Conservation (phyloP, 1,284 basidiomycete genomes). For the Coniferiporia sulphurascens region DNA sequence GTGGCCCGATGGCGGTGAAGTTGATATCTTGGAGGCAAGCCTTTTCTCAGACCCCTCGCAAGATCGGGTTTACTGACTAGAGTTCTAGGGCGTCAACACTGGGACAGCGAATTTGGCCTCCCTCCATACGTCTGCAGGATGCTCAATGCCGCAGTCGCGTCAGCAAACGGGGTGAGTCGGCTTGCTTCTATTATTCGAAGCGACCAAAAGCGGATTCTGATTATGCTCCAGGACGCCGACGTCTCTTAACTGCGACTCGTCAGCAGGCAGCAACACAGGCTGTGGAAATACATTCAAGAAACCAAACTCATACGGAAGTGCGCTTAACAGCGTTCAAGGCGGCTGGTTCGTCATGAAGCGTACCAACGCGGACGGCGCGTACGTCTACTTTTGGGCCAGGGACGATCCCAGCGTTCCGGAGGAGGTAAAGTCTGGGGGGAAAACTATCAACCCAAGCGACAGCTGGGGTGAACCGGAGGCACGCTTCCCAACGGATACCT, state of each 20-base stretch:
- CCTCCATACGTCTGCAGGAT: slow-evolving; percentile 47
- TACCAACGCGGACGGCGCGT: slow-evolving; percentile 34
- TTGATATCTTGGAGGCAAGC: slow-evolving; percentile 46
- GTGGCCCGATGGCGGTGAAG: slow-evolving; percentile 50
- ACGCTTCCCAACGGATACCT: slow-evolving; percentile 40
- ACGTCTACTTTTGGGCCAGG: slow-evolving; percentile 53
- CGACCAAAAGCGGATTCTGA: background rate
- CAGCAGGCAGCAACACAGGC: slow-evolving; percentile 52
- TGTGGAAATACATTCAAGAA: slow-evolving; percentile 49
- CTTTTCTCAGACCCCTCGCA: background rate
- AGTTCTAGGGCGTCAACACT: slow-evolving; percentile 39
- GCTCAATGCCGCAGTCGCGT: slow-evolving; percentile 36
- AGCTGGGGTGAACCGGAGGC: slow-evolving; percentile 47
- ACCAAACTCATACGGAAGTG: slow-evolving; percentile 42
- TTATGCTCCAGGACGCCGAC: slow-evolving; percentile 23
- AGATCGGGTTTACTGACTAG: background rate
- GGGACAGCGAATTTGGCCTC: slow-evolving; percentile 42
- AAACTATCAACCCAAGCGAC: slow-evolving; percentile 29
- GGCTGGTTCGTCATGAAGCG: slow-evolving; percentile 47
- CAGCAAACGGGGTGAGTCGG: slow-evolving; percentile 40
- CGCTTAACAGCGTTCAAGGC: slow-evolving; percentile 47
- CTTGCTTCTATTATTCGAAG: slow-evolving; percentile 1
- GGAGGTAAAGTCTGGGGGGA: slow-evolving; percentile 31
- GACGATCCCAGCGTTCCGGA: slow-evolving; percentile 34
- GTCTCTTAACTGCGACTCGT: slow-evolving; percentile 42